Base-by-base conservation (phyloP, 176 grass and related monocot species). In the Cenchrus purpureus region DNA sequence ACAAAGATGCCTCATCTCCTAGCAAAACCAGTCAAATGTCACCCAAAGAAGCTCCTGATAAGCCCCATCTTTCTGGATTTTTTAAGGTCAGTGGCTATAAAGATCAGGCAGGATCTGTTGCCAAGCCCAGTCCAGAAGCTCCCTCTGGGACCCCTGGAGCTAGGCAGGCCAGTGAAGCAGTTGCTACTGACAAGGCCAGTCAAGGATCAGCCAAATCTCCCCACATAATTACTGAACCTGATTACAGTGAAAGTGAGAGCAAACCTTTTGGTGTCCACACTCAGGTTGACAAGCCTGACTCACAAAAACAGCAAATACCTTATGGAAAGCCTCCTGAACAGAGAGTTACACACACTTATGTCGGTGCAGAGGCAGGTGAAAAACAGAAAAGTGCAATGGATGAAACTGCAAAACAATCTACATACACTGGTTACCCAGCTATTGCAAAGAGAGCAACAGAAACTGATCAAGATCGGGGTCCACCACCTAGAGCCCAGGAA, bases 1-100 rank as follows among this genome's bases (percentile, higher is more conserved):
- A 52, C 50, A 84, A 79, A 88, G 45, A 61, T 65, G 55, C 80
- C 55, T 65, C 80, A 40, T 72, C 74, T 78, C 65, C 55, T 55
- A 83, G 65, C 49, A 73, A 63, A 78, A 77, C 57, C 2, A 48
- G 48, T 52, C 74, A 83, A 78, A 71, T 10, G 55, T 32, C 65
- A 78, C 42, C 73, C 10, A 78, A 54, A 65, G 22, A 83, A 64
- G 54, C 44, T 61, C 52, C 71, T 43, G 52, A 76, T 76, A 82
- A 76, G 52, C 12, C 64, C 17, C 79, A 82, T 1, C 16, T 60
- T 65, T 76, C 85, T 68, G 79, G 19, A 60, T 53, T 64, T 68
- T 73, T 73, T 48, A 80, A 65, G 19, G 56, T 32, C 8, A 73
- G 20, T 6, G 13, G 5, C 32, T 68, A 65, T 55, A 64, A 62